These are phyloP conservation scores for Phytophthora ramorum DNA, from an alignment of 352 stramenopile species.

Conservation along the genomic window DNA sequence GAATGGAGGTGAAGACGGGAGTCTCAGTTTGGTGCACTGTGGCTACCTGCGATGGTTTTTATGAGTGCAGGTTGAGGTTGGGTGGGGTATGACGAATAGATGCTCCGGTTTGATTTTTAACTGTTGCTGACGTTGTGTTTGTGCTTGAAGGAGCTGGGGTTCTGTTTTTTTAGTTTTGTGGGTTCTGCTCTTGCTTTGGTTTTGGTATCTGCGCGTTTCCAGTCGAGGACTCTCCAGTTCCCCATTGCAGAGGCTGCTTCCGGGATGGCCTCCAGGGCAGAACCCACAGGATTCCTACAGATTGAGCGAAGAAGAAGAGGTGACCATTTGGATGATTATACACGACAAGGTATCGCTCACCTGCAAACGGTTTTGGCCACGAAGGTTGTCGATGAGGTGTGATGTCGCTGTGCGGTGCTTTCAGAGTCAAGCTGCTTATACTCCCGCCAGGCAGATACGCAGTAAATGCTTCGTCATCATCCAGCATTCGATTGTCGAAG, in stretches of 20 bases:
- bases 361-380: slow-evolving; percentile 62
- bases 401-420: not conserved
- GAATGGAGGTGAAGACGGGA: slow-evolving; percentile 13
- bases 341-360: slow-evolving; percentile 16
- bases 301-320: not conserved
- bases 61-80: slow-evolving; percentile 13
- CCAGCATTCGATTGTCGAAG: slow-evolving; percentile 49
- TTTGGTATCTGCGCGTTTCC: not conserved
- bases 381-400: slow-evolving; percentile 6
- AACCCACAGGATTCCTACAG: slow-evolving; percentile 68
- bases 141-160: not conserved
- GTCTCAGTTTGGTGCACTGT: slow-evolving; percentile 20
- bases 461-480: slow-evolving; percentile 47
- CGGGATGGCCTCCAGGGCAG: slow-evolving; percentile 52
- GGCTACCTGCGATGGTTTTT: slow-evolving; percentile 1
- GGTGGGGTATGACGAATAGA: slow-evolving; percentile 15
- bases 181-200: not conserved
- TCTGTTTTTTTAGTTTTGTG: not conserved
- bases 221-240: slow-evolving; percentile 18
- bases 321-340: not conserved
- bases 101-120: slow-evolving; percentile 21
- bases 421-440: not conserved
- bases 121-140: not conserved
- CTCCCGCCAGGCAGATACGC: slow-evolving; percentile 40
- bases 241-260: slow-evolving; percentile 30